Evolutionary conservation across 495 filamentous ascomycete species (phyloP), one percentile per base, ranked within the genome.

Genomic region (Umbilicaria muhlenbergii): DNA sequence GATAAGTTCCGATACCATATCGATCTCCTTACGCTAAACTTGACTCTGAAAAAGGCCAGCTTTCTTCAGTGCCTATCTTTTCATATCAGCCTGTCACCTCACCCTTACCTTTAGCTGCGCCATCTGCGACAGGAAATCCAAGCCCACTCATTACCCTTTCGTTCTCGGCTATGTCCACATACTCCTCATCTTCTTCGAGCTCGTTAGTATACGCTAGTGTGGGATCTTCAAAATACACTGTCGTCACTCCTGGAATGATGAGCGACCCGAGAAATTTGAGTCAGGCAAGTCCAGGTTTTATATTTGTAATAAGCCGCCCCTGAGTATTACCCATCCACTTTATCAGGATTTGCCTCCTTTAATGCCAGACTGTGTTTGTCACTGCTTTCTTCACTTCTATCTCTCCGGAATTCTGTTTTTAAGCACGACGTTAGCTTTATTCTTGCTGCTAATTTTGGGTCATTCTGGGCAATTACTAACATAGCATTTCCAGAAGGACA

Each of bases 401-500:
- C 33, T 45, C 17, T 36, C n/a, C 16, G 18, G 6, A 14, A 12
- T 21, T 19, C 38, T 40, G n/a, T 8, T 45, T 32, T 39, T 12
- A 39, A 7, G 37, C 37, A 39, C 5, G 37, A 15, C 5, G 41
- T 36, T 34, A 3, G 11, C n/a, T 33, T 32, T 18, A 32, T 28
- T 31, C n/a, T 14, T 19, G 12, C 15, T 33, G 28, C 19, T 2
- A 24, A 16, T 7, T 17, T 32, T 36, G 16, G 5, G 35, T 35
- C 16, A 19, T 17, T 36, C 19, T 21, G 33, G 14, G 15, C 32
- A 43, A 36, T 49, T 44, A 45, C 42, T 50, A 51, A 43, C 41
- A 35, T 31, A 36, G 15, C 3, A 32, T 12, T 37, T 53, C 39
- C 46, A 73, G 68, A 54, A 61, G 21, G 67, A 73, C 44, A 64